phyloP scores from a whole-genome alignment of 148 eudicot genomes.

The Drosera capensis region DNA sequence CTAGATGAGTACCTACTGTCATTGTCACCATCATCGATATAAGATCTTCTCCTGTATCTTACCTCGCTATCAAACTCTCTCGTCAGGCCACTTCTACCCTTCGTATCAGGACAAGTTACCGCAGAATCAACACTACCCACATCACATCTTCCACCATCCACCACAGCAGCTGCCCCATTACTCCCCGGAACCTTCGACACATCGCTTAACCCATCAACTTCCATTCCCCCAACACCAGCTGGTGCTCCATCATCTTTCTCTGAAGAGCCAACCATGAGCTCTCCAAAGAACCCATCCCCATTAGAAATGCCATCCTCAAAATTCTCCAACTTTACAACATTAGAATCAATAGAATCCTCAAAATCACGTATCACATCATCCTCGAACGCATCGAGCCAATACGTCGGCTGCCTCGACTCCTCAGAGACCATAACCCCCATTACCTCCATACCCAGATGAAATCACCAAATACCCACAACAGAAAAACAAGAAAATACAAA shows the following conservation, averaged over 20 bases:
- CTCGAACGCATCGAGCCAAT: slow-evolving; percentile 93
- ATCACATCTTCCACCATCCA: slow-evolving; percentile 7
- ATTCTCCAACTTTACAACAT: slow-evolving; percentile 11
- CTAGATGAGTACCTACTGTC: slow-evolving; percentile 18
- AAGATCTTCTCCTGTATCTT: slow-evolving; percentile 26
- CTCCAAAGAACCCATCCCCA: slow-evolving; percentile 15
- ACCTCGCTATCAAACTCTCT: slow-evolving; percentile 17
- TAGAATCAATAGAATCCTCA: slow-evolving; percentile 14
- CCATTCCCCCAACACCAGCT: too few species aligned
- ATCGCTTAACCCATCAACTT: too few species aligned
- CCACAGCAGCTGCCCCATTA: slow-evolving; percentile 7
- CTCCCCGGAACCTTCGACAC: too few species aligned
- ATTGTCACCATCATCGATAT: slow-evolving; percentile 16
- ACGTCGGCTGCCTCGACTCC: slow-evolving; percentile 32
- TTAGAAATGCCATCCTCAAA: slow-evolving; percentile 5
- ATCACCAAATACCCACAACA: not conserved
- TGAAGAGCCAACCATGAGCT: slow-evolving; percentile 20
- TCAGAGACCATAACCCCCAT: slow-evolving; percentile 12
- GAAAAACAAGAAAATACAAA: not conserved
- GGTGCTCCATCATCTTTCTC: not conserved
- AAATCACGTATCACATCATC: slow-evolving; percentile 42
- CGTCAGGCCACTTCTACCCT: slow-evolving; percentile 4
- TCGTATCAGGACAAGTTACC: slow-evolving; percentile 3
- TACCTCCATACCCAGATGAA: slow-evolving; percentile 4
- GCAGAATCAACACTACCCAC: slow-evolving; percentile 6